These are phyloP conservation scores for Dioszegia aurantiaca DNA, from an alignment of 768 basidiomycete species.

Conservation along the genomic window DNA sequence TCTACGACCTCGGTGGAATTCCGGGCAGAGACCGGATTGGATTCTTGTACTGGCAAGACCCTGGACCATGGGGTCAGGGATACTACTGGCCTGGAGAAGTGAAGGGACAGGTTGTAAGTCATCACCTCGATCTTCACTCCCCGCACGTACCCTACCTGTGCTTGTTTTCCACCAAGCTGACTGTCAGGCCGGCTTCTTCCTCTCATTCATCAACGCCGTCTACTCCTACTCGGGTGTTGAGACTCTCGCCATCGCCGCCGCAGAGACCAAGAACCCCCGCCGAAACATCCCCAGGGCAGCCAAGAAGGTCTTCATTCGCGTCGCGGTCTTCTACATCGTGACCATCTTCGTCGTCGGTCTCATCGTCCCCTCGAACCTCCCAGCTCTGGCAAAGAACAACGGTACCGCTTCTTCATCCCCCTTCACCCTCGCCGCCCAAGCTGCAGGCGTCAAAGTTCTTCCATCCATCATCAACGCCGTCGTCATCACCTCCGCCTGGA, in stretches of 20 bases:
- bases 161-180: background rate
- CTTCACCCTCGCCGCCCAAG: conserved; percentile 29
- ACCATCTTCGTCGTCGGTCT: conserved; percentile 43
- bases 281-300: conserved; percentile 16
- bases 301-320: conserved; percentile 16
- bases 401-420: conserved; percentile 43
- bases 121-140: too few species aligned
- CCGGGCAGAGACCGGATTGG: conserved; percentile 13
- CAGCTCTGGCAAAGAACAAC: conserved; percentile 18
- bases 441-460: conserved; percentile 40
- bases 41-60: conserved; percentile 21
- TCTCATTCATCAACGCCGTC: conserved; percentile 23
- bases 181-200: conserved; percentile 19
- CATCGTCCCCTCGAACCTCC: conserved; percentile 40
- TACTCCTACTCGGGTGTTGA: conserved; percentile 27
- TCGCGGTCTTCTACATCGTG: conserved; percentile 34
- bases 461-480: conserved; percentile 46
- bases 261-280: conserved; percentile 25
- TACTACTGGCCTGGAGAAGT: conserved; percentile 2
- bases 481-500: conserved; percentile 41
- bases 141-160: too few species aligned
- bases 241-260: conserved; percentile 25
- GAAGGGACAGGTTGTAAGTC: background rate
- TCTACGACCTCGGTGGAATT: conserved; percentile 18
- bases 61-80: conserved; percentile 10